phyloP scores from a whole-genome alignment of 1,284 basidiomycete genomes.

The Rugosomyces carneus region DNA sequence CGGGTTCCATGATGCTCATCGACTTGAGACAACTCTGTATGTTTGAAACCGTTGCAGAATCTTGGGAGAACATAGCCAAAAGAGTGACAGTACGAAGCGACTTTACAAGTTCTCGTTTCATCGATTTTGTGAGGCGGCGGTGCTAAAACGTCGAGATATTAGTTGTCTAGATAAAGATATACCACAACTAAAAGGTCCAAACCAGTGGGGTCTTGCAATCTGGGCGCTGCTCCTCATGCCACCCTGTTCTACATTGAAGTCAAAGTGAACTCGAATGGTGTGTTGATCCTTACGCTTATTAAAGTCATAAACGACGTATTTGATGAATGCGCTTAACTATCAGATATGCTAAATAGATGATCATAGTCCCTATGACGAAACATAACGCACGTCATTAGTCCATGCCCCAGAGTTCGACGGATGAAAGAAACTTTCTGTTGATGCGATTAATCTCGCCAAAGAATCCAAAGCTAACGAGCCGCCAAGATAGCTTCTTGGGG shows the following conservation, averaged over 20 bases:
- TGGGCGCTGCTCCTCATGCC: conserved; percentile 75
- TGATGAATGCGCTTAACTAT: conserved; percentile 78
- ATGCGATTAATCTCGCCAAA: conserved; percentile 78
- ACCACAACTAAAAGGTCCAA: conserved; percentile 13
- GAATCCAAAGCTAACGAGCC: conserved; percentile 87
- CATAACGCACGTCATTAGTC: conserved; percentile 56
- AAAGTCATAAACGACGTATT: conserved; percentile 84
- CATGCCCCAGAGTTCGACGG: conserved; percentile 70
- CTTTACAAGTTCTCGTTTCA: conserved; percentile 84
- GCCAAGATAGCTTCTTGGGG: conserved; percentile 61
- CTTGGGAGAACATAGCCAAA: conserved; percentile 88
- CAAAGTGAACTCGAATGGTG: neutral
- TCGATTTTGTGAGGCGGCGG: conserved; percentile 71
- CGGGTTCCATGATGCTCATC: conserved; percentile 81
- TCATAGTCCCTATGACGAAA: neutral
- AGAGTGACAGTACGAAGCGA: conserved; percentile 79
- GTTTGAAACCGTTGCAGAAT: conserved; percentile 55
- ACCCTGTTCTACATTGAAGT: conserved; percentile 38
- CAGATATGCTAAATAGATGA: neutral
- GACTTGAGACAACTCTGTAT: conserved; percentile 69
- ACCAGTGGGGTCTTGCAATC: conserved; percentile 81
- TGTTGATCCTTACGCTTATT: conserved; percentile 53
- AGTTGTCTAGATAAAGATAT: neutral
- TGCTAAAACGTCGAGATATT: conserved; percentile 31
- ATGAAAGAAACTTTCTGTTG: conserved; percentile 87